These are phyloP conservation scores for Lasiosphaeris hirsuta DNA, from an alignment of 495 filamentous ascomycete genomes.

Conservation along the genomic window DNA sequence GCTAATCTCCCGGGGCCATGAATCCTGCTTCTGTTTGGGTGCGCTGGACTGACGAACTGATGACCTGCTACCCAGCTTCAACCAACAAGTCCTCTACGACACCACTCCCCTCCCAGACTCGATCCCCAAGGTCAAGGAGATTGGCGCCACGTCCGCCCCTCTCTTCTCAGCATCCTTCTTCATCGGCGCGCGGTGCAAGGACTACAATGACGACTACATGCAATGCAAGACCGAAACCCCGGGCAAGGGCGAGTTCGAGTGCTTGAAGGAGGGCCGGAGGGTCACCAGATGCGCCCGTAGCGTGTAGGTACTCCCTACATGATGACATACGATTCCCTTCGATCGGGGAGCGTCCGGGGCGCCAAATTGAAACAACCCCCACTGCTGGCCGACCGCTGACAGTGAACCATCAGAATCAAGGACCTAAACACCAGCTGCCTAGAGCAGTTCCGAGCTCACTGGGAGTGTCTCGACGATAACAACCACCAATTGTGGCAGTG, in stretches of 20 bases:
- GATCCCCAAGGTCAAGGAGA: slow-evolving; percentile 87
- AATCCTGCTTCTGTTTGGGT: not conserved
- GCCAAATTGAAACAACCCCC: too few species aligned
- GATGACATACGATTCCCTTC: not conserved
- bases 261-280: slow-evolving; percentile 91
- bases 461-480: slow-evolving; percentile 93
- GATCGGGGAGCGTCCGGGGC: not conserved
- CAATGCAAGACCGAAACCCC: slow-evolving; percentile 91
- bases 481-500: slow-evolving; percentile 97
- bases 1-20: not conserved
- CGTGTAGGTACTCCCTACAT: slow-evolving; percentile 67
- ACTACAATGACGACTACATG: slow-evolving; percentile 99
- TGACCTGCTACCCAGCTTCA: slow-evolving; percentile 62
- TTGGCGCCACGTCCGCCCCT: slow-evolving; percentile 87
- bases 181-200: slow-evolving; percentile 89
- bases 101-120: slow-evolving; percentile 88
- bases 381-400: not conserved
- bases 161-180: slow-evolving; percentile 92
- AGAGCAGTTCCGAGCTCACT: slow-evolving; percentile 84
- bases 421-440: slow-evolving; percentile 96
- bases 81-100: slow-evolving; percentile 88
- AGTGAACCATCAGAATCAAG: slow-evolving; percentile 59
- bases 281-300: slow-evolving; percentile 94
- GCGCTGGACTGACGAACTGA: slow-evolving; percentile 23
- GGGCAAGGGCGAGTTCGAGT: slow-evolving; percentile 88